These are phyloP conservation scores for Aureobasidium sp. DNA, from an alignment of 2,329 filamentous ascomycete species.

Conservation along the genomic window DNA sequence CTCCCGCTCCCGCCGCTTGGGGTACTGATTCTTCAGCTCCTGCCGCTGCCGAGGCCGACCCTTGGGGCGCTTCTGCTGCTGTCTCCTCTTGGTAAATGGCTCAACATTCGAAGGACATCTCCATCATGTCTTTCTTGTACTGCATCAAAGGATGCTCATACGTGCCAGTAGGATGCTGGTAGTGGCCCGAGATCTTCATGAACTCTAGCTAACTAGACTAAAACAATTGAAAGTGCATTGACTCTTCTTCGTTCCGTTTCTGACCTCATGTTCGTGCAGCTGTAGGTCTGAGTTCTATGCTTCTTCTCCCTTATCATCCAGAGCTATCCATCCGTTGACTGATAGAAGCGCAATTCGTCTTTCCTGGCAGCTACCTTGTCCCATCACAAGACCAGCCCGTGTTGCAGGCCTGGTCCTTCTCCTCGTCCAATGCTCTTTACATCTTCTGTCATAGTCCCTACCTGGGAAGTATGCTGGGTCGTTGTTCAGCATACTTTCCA, in stretches of 20 bases:
- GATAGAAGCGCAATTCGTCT: too few species aligned
- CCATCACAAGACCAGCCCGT: too few species aligned
- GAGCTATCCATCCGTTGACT: too few species aligned
- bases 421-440: too few species aligned
- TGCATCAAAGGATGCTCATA: not conserved
- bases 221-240: not conserved
- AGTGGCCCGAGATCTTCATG: not conserved
- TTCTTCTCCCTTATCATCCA: too few species aligned
- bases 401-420: too few species aligned
- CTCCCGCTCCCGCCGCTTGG: constrained; percentile 17
- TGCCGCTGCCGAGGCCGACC: not conserved
- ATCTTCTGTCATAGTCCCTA: too few species aligned
- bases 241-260: not conserved
- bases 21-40: constrained; percentile 15
- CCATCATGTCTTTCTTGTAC: not conserved
- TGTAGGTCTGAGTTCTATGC: too few species aligned
- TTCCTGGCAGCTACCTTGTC: too few species aligned
- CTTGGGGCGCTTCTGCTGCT: not conserved
- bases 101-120: not conserved
- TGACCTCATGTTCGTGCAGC: too few species aligned
- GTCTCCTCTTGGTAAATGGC: not conserved
- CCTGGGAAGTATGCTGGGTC: too few species aligned
- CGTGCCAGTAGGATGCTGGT: not conserved
- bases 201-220: not conserved
- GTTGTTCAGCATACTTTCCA: too few species aligned